Conservation (phyloP, 164 flowering plant genomes). For the Vitis cinerea region DNA sequence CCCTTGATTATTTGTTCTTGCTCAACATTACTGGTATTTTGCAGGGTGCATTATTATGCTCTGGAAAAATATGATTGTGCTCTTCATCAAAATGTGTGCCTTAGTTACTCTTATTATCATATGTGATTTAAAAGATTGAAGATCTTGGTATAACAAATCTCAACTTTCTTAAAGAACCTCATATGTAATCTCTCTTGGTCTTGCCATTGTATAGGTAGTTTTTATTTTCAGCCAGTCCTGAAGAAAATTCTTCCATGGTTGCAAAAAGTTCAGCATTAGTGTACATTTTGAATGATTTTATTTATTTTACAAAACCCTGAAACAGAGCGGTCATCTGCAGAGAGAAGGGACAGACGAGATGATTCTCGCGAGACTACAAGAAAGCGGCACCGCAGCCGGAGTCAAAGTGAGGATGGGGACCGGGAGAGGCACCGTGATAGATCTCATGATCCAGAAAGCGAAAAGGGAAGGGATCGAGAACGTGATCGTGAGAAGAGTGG, state of each 20-base stretch:
- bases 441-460: conserved; percentile 42
- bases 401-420: conserved; percentile 56
- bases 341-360: conserved; percentile 62
- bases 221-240: neutral
- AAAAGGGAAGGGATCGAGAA: conserved; percentile 42
- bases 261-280: neutral
- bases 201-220: no score
- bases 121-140: neutral
- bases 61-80: neutral
- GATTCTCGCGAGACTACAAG: conserved; percentile 60
- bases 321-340: conserved; percentile 55
- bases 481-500: conserved; percentile 36
- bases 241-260: neutral
- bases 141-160: neutral
- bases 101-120: neutral
- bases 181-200: no score
- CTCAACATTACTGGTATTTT: no score
- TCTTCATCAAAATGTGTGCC: neutral
- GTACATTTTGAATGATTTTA: neutral
- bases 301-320: neutral
- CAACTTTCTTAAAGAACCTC: neutral
- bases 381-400: conserved; percentile 71
- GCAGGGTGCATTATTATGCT: no score
- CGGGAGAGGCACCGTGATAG: conserved; percentile 51
- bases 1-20: no score